Evolutionary conservation across 2,329 filamentous ascomycete species (phyloP), one percentile per base, ranked within the genome.

Genomic region (Akanthomyces lecanii): DNA sequence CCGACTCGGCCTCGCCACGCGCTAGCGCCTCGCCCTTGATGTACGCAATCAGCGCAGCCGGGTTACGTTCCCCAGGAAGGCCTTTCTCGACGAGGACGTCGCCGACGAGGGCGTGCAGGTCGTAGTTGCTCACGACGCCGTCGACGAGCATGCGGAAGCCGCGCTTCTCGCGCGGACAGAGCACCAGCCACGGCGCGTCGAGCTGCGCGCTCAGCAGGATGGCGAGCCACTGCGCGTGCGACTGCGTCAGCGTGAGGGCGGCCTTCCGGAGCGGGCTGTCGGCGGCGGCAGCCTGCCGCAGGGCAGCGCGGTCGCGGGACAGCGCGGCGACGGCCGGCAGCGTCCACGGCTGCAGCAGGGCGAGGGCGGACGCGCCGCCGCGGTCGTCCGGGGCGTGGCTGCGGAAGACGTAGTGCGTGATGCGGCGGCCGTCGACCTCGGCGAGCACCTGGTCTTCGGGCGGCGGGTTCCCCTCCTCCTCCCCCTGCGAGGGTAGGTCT

Each of bases 111-210:
- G 58, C 58, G 45, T 61, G 58, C 40, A 61, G 40, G n/a, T 61
- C 58, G n/a, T 33, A 53, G 58, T 54, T 54, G 50, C 48, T 61
- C 18, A 61, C 58, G 50, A 61, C 58, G 50, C 58, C 58, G 58
- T 61, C 58, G 38, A 54, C 58, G 58, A 44, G 38, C 30, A 61
- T 5, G 21, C 57, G 57, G 28, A 61, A 61, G 23, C 48, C 57
- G 38, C 57, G 48, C 18, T 40, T 30, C 57, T 53, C 16, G 5
- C 16, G 36, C 33, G 57, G 57, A 8, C 57, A 61, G 14, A 61
- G 47, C 11, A 33, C 38, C 16, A 61, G 38, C 57, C 57, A 61
- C 0, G 57, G 33, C 2, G 57, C 57, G 25, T 60, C 57, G 57
- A 60, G 47, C 57, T 60, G 47, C 16, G 48, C 57, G 36, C 33